phyloP scores from a whole-genome alignment of 345 rosid genomes.

The Rhodamnia argentea region DNA sequence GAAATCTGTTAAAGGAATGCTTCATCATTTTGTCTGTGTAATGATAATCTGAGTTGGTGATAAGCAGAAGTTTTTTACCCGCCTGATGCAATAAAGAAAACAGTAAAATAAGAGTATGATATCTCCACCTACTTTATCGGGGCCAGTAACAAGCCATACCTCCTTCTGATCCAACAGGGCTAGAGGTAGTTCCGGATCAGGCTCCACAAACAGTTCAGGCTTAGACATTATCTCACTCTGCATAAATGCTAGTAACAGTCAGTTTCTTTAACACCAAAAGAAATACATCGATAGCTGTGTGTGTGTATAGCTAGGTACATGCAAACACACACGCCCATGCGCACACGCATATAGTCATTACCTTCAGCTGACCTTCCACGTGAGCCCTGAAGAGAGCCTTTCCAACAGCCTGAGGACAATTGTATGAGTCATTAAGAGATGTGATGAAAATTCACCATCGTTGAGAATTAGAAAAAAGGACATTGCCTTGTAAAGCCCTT shows the following conservation, averaged over 20 bases:
- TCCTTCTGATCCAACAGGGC: slow-evolving; percentile 93
- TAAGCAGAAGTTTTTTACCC: slow-evolving; percentile 91
- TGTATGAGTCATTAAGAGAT: slow-evolving; percentile 2
- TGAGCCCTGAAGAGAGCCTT: slow-evolving; percentile 96
- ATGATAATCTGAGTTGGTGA: slow-evolving; percentile 91
- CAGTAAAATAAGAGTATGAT: slow-evolving; percentile 1
- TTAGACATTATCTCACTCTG: slow-evolving; percentile 96
- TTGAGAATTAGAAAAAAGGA: not conserved
- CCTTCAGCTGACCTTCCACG: slow-evolving; percentile 97
- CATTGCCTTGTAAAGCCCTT: slow-evolving; percentile 80
- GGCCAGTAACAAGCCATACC: slow-evolving; percentile 28
- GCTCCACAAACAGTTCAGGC: slow-evolving; percentile 92
- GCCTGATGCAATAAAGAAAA: slow-evolving; percentile 42
- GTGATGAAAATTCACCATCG: not conserved
- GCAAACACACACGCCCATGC: not conserved
- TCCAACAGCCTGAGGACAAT: slow-evolving; percentile 71
- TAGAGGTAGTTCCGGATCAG: slow-evolving; percentile 90
- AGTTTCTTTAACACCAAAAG: not conserved
- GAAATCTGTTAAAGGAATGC: slow-evolving; percentile 82
- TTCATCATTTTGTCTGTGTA: slow-evolving; percentile 96
- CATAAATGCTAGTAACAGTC: slow-evolving; percentile 3
- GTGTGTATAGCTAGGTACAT: not conserved
- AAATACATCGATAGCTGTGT: not conserved
- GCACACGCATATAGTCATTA: slow-evolving; percentile 4
- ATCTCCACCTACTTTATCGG: not conserved